Evolutionary conservation across 2,329 filamentous ascomycete genomes (phyloP), one percentile per base, ranked within the genome.

Genomic region (Cladorrhinum sp.): DNA sequence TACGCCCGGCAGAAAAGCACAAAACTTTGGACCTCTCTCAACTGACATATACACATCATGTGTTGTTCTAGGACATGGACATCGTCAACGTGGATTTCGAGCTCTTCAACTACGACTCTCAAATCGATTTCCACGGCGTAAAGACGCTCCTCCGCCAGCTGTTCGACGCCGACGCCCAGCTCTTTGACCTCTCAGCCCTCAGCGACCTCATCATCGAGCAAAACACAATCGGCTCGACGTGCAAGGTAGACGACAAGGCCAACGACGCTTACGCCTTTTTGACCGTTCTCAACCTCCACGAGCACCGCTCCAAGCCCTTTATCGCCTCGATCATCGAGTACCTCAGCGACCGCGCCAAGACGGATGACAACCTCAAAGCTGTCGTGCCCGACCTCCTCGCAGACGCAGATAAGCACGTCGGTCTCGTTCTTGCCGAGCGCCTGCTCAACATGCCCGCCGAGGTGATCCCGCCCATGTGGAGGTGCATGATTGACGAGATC

Each of bases 391-490:
- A 80, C n/a, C 77, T 91, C n/a, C 74, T 92, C 62, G 76, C 77
- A 5, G 76, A 77, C 14, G 76, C 23, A 14, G 26, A 77, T 20
- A 78, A 82, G 59, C 86, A 59, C 16, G 84, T 97, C 60, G 95
- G 92, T 2, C 79, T 99, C 16, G 84, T 99, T 26, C 81, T 99
- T n/a, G 91, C 92, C 2, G 95, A 99, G 75, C 87, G 94, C 21
- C 81, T 98, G 69, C 92, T 99, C 80, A 99, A 99, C 79, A 93
- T 97, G 81, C 95, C 95, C n/a, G 82, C 91, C 16, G 91, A 98
- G 75, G 87, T 96, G 65, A 86, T 92, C 14, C 94, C 95, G 28
- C 94, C 95, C 3, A 90, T 98, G 86, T 98, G 97, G 82, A 86
- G 83, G 55, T 96, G 97, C 92, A 84, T 99, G 55, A 80, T 91